Percentiles rank a stretch among this genome's conserved stretches.
Conservation (phyloP, 1,284 basidiomycete genomes). For the Tilletia caries region DNA sequence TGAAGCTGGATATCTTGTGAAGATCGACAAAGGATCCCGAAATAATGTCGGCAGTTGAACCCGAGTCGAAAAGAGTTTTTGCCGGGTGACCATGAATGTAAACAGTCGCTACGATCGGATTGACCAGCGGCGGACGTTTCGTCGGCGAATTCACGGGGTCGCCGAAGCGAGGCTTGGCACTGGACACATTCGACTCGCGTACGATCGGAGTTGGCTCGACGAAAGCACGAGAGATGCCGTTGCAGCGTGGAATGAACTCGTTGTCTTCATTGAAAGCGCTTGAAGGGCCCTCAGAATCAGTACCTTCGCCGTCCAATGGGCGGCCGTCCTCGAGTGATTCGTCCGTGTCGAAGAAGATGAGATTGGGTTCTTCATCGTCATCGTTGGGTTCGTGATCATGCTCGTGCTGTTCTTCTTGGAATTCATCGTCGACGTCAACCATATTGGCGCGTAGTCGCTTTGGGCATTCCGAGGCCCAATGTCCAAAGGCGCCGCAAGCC, state of each 20-base stretch:
- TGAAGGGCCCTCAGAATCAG: not conserved
- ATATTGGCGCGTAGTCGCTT: not conserved
- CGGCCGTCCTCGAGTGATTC: not conserved
- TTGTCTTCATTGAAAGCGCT: not conserved
- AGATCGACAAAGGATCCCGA: not conserved
- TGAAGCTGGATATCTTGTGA: not conserved
- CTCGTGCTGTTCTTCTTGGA: not conserved
- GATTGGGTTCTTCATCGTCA: not conserved
- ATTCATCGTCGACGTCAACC: not conserved
- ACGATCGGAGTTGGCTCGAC: not conserved
- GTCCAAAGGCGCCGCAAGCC: not conserved
- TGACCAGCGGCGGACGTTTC: not conserved
- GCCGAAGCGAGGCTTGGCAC: slow-evolving; percentile 2
- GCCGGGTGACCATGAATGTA: not conserved
- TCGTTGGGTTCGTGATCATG: not conserved
- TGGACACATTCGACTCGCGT: slow-evolving; percentile 2
- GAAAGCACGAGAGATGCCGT: not conserved
- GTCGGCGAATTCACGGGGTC: not conserved
- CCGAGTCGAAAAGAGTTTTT: not conserved
- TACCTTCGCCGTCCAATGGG: not conserved
- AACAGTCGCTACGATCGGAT: not conserved
- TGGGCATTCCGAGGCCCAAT: not conserved
- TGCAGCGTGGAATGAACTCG: not conserved
- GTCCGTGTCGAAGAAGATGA: not conserved
- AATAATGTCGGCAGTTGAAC: not conserved